Conservation (phyloP, 345 rosid genomes). For the Carallia pectinifolia region DNA sequence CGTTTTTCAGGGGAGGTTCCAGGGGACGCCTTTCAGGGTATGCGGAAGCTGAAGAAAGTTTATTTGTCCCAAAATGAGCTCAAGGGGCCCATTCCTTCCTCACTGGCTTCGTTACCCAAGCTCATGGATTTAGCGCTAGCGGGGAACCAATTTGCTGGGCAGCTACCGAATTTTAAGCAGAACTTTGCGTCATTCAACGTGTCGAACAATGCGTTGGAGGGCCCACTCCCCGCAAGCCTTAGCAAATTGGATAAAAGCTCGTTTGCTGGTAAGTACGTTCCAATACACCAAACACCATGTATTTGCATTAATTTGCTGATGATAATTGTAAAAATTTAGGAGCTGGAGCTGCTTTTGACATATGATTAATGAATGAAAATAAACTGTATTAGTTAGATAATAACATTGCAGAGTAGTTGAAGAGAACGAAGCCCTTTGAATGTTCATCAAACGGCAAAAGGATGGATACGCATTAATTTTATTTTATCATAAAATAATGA, state of each 20-base stretch:
- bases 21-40: slow-evolving; percentile 50
- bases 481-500: too few relatives aligned
- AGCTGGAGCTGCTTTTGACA: too few relatives aligned
- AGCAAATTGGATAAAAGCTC: slow-evolving; percentile 27
- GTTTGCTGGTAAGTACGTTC: slow-evolving; percentile 44
- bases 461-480: too few relatives aligned
- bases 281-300: too few relatives aligned
- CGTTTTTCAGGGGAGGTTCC: slow-evolving; percentile 56
- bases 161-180: slow-evolving; percentile 49
- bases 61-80: slow-evolving; percentile 50
- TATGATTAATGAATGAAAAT: too few relatives aligned
- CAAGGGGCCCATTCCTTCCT: slow-evolving; percentile 59
- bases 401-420: too few relatives aligned
- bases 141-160: slow-evolving; percentile 57
- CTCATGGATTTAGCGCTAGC: slow-evolving; percentile 59
- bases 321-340: too few relatives aligned
- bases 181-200: slow-evolving; percentile 37
- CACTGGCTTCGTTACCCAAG: slow-evolving; percentile 46
- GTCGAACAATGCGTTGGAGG: slow-evolving; percentile 58
- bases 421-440: too few relatives aligned
- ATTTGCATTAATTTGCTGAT: too few relatives aligned
- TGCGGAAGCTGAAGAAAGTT: slow-evolving; percentile 61
- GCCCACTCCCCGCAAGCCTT: slow-evolving; percentile 54
- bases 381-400: too few relatives aligned
- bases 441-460: too few relatives aligned